phyloP scores from a whole-genome alignment of 345 rosid species.

The Pistacia integerrima region DNA sequence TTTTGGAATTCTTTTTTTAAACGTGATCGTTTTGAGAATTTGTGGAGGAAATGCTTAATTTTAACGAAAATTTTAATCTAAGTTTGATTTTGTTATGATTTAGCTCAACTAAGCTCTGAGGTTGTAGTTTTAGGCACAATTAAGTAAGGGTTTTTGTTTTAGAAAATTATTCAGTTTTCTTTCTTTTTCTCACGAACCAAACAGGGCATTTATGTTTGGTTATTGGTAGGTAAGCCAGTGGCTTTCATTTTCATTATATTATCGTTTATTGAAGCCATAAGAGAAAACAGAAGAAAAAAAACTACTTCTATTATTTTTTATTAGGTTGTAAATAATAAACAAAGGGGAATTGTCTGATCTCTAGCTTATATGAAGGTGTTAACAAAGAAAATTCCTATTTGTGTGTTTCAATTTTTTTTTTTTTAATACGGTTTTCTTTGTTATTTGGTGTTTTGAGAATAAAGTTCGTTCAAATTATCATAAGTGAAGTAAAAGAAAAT shows the following conservation, averaged over 20 bases:
- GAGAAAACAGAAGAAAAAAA: not conserved
- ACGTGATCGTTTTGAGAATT: constrained; percentile 29
- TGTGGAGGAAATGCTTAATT: constrained; percentile 14
- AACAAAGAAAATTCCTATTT: not conserved
- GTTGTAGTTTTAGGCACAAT: constrained; percentile 3
- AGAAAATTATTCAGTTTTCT: not conserved
- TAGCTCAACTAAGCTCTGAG: constrained; percentile 22
- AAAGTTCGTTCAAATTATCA: not conserved
- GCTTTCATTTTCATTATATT: constrained; percentile 22
- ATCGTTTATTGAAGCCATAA: constrained; percentile 17
- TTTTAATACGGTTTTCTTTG: too few relatives aligned
- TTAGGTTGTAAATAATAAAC: constrained; percentile 4
- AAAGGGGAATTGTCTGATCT: constrained; percentile 1
- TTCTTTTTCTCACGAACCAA: constrained; percentile 25
- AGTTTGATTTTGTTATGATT: constrained; percentile 28
- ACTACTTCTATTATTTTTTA: not conserved
- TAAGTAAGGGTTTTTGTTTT: not conserved
- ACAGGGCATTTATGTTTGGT: constrained; percentile 35
- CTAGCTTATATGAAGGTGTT: not conserved
- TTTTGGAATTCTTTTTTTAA: not conserved
- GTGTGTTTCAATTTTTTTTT: not conserved
- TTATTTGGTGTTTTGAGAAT: not conserved
- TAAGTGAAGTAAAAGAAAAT: constrained; percentile 21
- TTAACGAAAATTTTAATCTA: constrained; percentile 23
- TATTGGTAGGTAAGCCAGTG: constrained; percentile 37